Conservation (phyloP, 768 basidiomycete species). For the Tylopilus sp. region DNA sequence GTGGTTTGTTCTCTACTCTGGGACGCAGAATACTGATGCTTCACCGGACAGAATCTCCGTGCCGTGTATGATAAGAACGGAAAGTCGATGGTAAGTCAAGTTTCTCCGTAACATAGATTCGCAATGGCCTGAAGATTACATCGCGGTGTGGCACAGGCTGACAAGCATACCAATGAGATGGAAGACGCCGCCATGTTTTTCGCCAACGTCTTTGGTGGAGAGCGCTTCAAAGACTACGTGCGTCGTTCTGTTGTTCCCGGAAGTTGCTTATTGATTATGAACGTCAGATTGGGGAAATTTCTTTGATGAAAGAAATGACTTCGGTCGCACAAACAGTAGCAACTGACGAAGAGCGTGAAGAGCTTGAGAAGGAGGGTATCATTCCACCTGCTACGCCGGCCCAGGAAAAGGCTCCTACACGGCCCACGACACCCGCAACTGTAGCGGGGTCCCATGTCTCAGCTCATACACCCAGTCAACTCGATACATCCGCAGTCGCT, state of each 20-base stretch:
- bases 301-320: constrained; percentile 92
- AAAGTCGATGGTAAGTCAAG: constrained; percentile 70
- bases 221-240: constrained; percentile 86
- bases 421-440: constrained; percentile 14
- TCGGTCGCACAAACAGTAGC: constrained; percentile 82
- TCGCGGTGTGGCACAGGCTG: constrained; percentile 41
- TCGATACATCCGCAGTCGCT: constrained; percentile 15
- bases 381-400: constrained; percentile 19
- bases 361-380: constrained; percentile 71
- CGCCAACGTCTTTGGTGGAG: constrained; percentile 93
- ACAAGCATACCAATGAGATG: constrained; percentile 80
- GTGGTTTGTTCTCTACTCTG: constrained; percentile 13
- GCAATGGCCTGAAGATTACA: constrained; percentile 4
- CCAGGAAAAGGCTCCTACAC: constrained; percentile 14
- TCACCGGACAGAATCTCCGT: constrained; percentile 61
- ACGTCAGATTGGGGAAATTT: constrained; percentile 90
- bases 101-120: constrained; percentile 5
- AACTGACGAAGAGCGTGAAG: constrained; percentile 89
- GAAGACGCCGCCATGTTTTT: constrained; percentile 96
- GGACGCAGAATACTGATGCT: constrained; percentile 7
- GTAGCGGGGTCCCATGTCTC: constrained; percentile 7
- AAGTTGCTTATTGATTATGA: not conserved
- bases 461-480: constrained; percentile 3
- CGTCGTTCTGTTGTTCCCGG: constrained; percentile 30
- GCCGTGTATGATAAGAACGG: constrained; percentile 95